Conservation (phyloP, 371 early-diverging fungal genomes). For the Actinomortierella ambigua region DNA sequence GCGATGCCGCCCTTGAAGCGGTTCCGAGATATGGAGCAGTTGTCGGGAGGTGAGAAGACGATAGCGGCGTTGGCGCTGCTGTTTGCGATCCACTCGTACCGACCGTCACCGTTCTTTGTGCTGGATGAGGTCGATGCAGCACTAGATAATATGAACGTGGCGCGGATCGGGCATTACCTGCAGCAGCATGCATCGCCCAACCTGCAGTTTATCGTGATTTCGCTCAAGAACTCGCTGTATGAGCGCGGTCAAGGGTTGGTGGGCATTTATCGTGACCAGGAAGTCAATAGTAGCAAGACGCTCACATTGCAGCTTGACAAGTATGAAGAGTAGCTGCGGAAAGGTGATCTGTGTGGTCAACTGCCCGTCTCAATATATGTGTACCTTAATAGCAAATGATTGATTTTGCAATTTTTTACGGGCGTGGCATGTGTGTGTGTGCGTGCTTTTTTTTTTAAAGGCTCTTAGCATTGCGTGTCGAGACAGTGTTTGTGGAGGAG, state of each 20-base stretch:
- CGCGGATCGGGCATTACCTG: constrained; percentile 91
- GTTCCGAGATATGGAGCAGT: constrained; percentile 98
- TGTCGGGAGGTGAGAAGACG: constrained; percentile 99
- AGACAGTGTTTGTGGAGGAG: too few relatives aligned
- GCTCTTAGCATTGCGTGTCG: too few relatives aligned
- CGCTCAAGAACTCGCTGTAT: constrained; percentile 95
- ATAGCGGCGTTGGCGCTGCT: constrained; percentile 97
- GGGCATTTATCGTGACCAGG: constrained; percentile 96
- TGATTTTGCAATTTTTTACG: too few relatives aligned
- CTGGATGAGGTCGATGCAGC: constrained; percentile 99
- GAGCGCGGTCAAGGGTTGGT: constrained; percentile 95
- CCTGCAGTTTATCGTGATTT: constrained; percentile 98
- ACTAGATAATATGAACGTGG: constrained; percentile 97
- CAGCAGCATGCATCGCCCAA: constrained; percentile 59
- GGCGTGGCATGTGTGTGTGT: too few relatives aligned
- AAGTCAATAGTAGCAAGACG: constrained; percentile 78
- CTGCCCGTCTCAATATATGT: too few relatives aligned
- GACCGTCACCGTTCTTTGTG: constrained; percentile 99
- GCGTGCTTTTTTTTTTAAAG: too few relatives aligned
- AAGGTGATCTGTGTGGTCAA: too few relatives aligned
- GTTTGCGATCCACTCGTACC: constrained; percentile 96
- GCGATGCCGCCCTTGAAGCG: constrained; percentile 99
- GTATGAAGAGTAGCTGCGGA: constrained; percentile 34
- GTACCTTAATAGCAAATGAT: too few relatives aligned
- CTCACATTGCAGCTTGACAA: constrained; percentile 72